A percentile compares a stretch with the other conserved stretches of the same genome.
Conservation (phyloP, 768 basidiomycete species). For the Lactarius pseudohatsudake region DNA sequence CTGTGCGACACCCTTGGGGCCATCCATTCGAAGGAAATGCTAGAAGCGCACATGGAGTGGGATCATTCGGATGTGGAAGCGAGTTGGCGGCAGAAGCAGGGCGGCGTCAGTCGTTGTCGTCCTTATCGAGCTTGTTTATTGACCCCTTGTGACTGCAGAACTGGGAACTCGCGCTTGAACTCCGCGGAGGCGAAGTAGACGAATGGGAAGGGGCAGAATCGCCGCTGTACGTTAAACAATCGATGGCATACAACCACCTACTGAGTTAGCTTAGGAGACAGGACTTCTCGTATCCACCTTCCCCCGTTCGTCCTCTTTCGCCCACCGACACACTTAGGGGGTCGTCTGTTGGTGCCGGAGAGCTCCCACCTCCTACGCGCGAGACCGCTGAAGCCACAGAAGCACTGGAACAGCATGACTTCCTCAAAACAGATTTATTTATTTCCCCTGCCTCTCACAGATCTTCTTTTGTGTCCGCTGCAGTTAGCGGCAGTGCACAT, state of each 20-base stretch:
- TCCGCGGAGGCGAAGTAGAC: conserved; percentile 10
- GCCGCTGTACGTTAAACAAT: conserved; percentile 9
- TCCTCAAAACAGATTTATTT: conserved; percentile 3
- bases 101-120: conserved; percentile 27
- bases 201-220: conserved; percentile 10
- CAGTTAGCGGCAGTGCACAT: background rate
- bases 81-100: conserved; percentile 38
- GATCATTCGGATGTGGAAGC: conserved; percentile 47
- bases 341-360: background rate
- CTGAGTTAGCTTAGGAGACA: background rate
- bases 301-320: conserved; percentile 7
- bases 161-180: conserved; percentile 18
- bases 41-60: conserved; percentile 49
- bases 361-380: background rate
- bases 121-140: background rate
- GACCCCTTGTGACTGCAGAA: conserved; percentile 1
- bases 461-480: conserved; percentile 5
- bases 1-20: conserved; percentile 49
- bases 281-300: background rate
- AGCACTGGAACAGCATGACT: background rate
- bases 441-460: background rate
- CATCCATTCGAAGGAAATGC: conserved; percentile 45
- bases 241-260: background rate
- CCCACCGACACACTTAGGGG: background rate
- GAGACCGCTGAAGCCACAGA: background rate